phyloP scores from a whole-genome alignment of 495 filamentous ascomycete genomes.

The Collariella sp. region DNA sequence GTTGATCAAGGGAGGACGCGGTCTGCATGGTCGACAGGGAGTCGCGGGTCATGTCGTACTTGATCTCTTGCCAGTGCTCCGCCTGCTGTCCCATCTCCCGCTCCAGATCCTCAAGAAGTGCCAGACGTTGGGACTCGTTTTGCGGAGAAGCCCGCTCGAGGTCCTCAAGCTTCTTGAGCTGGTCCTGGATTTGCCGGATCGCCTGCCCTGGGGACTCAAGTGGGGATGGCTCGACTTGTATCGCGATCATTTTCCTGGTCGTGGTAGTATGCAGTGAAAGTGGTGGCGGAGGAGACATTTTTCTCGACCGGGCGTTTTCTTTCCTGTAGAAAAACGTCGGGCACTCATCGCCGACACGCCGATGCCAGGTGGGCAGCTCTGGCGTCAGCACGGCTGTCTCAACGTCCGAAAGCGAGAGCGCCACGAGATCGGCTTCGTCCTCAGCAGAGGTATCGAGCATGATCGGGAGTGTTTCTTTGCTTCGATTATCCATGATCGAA shows the following conservation, averaged over 20 bases:
- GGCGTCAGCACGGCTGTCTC: constrained; percentile 2
- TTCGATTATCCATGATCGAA: neutral
- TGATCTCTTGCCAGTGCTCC: constrained; percentile 43
- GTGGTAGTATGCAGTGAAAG: constrained; percentile 32
- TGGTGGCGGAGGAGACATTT: constrained; percentile 43
- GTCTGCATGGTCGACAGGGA: constrained; percentile 41
- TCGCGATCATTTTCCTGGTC: constrained; percentile 26
- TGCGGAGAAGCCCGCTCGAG: constrained; percentile 22
- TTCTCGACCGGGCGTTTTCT: constrained; percentile 29
- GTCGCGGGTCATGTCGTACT: constrained; percentile 38
- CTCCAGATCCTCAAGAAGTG: constrained; percentile 43
- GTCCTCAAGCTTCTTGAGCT: constrained; percentile 39
- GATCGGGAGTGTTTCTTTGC: constrained; percentile 24
- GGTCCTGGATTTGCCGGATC: constrained; percentile 41
- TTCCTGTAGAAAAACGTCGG: constrained; percentile 45
- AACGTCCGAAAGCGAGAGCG: constrained; percentile 3
- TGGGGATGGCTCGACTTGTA: constrained; percentile 39
- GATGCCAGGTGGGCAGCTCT: constrained; percentile 36
- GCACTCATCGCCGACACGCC: constrained; percentile 44
- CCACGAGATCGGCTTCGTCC: neutral
- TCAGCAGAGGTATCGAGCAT: constrained; percentile 27
- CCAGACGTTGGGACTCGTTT: constrained; percentile 30
- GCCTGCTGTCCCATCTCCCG: constrained; percentile 46
- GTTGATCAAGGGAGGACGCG: constrained; percentile 17
- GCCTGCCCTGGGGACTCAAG: constrained; percentile 42